These are phyloP conservation scores for Jatropha multifida DNA, from an alignment of 441 rosid genomes.

Conservation along the genomic window DNA sequence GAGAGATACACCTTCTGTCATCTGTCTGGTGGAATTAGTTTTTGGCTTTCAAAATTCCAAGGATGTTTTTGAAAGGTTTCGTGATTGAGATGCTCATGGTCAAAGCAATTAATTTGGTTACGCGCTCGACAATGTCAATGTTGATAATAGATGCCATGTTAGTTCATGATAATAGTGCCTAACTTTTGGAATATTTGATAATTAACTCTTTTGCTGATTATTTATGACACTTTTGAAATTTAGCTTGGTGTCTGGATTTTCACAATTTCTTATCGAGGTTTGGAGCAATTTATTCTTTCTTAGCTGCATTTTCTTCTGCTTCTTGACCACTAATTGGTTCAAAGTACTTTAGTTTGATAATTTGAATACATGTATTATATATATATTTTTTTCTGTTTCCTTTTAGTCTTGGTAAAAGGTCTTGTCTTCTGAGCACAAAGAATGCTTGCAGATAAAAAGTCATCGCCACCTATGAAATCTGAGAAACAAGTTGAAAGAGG, in stretches of 20 bases:
- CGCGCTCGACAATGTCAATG: neutral
- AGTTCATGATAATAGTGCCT: neutral
- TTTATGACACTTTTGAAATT: neutral
- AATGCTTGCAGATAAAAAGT: conserved; percentile 46
- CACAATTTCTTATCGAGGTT: neutral
- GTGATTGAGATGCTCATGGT: neutral
- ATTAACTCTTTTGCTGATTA: neutral
- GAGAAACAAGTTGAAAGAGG: conserved; percentile 46
- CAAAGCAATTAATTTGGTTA: neutral
- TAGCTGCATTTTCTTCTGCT: neutral
- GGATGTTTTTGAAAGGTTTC: neutral
- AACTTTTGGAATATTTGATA: neutral
- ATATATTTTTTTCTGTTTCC: neutral
- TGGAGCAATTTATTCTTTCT: neutral
- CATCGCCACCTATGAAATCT: conserved; percentile 35
- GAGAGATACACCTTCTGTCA: neutral
- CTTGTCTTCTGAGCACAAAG: conserved; percentile 26
- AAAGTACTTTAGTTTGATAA: neutral
- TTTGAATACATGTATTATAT: neutral
- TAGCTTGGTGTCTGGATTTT: neutral
- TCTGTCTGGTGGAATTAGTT: neutral
- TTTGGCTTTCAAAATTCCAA: neutral
- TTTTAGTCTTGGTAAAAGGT: conserved; percentile 8
- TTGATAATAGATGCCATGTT: neutral
- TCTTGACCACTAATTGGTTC: neutral